phyloP scores from a whole-genome alignment of 805 yeast genomes.

The Lachancea sp. region DNA sequence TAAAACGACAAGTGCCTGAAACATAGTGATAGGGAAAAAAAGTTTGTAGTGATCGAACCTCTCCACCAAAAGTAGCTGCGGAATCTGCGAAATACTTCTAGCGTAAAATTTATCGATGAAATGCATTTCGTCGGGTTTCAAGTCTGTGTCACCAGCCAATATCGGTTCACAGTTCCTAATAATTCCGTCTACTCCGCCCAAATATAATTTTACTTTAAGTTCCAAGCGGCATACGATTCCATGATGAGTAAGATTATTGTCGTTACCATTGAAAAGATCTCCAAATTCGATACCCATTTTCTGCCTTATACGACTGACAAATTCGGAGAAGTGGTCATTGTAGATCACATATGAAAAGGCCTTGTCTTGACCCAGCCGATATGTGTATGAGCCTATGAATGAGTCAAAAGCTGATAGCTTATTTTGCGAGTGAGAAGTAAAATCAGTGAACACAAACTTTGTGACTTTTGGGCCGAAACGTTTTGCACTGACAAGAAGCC shows the following conservation, averaged over 20 bases:
- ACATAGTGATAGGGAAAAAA: conserved; percentile 12
- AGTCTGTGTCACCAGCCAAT: conserved; percentile 1
- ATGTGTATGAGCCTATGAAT: conserved; percentile 18
- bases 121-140: conserved; percentile 9
- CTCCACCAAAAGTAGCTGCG: conserved; percentile 4
- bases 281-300: conserved; percentile 8
- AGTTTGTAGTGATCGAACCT: conserved; percentile 5
- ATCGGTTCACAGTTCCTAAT: conserved; percentile 18
- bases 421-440: conserved; percentile 17
- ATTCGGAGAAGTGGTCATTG: conserved; percentile 11
- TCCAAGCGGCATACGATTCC: conserved; percentile 25
- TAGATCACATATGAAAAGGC: conserved; percentile 22
- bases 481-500: conserved; percentile 10
- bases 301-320: conserved; percentile 9
- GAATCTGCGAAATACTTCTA: conserved; percentile 6
- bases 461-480: conserved; percentile 4
- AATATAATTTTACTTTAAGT: conserved; percentile 17
- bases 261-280: conserved; percentile 9
- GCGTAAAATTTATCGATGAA: conserved; percentile 4
- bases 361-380: conserved; percentile 13
- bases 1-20: conserved; percentile 4
- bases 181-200: conserved; percentile 21
- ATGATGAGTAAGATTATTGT: conserved; percentile 19
- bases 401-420: conserved; percentile 23
- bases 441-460: conserved; percentile 25